A percentile compares a stretch with the other conserved stretches of the same genome.
These are phyloP conservation scores for Dionaea muscipula DNA, from an alignment of 179 eudicot genomes.

Conservation along the genomic window DNA sequence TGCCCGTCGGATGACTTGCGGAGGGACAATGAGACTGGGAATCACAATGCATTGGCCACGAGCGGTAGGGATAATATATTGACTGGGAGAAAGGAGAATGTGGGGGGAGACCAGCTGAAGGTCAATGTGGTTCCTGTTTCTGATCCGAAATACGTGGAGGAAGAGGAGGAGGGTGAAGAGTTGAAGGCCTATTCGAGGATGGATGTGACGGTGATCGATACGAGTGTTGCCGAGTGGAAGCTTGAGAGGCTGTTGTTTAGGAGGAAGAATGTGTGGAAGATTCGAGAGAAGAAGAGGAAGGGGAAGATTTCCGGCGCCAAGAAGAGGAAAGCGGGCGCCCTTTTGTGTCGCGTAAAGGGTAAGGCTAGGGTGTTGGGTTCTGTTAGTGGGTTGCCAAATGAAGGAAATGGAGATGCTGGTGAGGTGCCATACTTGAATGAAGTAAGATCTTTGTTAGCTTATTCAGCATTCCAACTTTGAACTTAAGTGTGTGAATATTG, in stretches of 20 bases:
- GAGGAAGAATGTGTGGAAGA: background rate
- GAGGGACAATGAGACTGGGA: background rate
- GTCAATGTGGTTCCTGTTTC: background rate
- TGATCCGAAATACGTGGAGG: background rate
- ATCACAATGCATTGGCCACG: background rate
- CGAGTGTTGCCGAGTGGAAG: background rate
- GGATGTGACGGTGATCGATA: background rate
- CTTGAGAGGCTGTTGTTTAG: background rate
- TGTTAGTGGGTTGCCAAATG: too few species aligned
- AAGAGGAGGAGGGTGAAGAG: background rate
- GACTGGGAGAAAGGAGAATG: background rate
- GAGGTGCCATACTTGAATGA: too few species aligned
- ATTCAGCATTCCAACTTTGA: too few species aligned
- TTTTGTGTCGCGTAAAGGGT: background rate
- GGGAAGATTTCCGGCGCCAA: background rate
- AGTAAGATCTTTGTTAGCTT: too few species aligned
- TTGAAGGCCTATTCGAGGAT: constrained; percentile 1
- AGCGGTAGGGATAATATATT: background rate
- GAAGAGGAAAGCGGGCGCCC: background rate
- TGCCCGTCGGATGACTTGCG: background rate
- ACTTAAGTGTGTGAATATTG: too few species aligned
- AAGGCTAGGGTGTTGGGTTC: background rate
- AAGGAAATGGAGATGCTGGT: too few species aligned
- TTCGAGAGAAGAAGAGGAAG: background rate
- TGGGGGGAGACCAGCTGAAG: background rate